phyloP scores from a whole-genome alignment of 179 eudicot genomes.

The Silene coronaria region DNA sequence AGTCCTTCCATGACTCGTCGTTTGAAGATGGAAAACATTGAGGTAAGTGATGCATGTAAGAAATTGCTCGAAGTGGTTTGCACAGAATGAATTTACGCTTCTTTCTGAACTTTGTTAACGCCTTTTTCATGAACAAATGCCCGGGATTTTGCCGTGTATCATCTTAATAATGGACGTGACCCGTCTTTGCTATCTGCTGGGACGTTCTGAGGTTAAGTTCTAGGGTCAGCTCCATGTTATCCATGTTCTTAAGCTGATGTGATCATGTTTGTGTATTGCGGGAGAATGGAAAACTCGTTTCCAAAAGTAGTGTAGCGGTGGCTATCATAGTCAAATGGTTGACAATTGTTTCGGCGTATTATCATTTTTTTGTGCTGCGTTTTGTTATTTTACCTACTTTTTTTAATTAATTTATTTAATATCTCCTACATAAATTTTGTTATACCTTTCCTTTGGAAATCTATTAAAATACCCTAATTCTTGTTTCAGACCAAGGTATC shows the following conservation, averaged over 20 bases:
- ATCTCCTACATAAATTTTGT: not conserved
- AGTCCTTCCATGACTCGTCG: constrained; percentile 60
- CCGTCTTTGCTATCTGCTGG: not conserved
- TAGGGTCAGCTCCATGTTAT: not conserved
- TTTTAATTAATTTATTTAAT: not conserved
- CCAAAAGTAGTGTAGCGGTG: not conserved
- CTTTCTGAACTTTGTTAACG: not conserved
- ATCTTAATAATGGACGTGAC: not conserved
- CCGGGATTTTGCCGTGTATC: not conserved
- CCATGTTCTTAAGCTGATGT: not conserved
- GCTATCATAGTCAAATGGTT: not conserved
- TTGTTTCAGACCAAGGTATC: too few species aligned
- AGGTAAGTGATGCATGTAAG: constrained; percentile 62
- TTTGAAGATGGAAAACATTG: constrained; percentile 85
- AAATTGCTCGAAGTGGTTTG: constrained; percentile 54
- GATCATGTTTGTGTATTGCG: not conserved
- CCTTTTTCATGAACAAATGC: constrained; percentile 7
- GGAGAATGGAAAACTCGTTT: not conserved
- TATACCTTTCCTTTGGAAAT: too few species aligned
- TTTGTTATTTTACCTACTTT: not conserved
- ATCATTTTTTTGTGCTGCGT: not conserved
- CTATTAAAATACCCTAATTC: too few species aligned
- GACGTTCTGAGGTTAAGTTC: not conserved
- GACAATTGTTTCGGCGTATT: not conserved
- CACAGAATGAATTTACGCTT: constrained; percentile 33